Evolutionary conservation across 2,329 filamentous ascomycete species (phyloP).

Genomic region (Ophiostoma pallidulum): DNA sequence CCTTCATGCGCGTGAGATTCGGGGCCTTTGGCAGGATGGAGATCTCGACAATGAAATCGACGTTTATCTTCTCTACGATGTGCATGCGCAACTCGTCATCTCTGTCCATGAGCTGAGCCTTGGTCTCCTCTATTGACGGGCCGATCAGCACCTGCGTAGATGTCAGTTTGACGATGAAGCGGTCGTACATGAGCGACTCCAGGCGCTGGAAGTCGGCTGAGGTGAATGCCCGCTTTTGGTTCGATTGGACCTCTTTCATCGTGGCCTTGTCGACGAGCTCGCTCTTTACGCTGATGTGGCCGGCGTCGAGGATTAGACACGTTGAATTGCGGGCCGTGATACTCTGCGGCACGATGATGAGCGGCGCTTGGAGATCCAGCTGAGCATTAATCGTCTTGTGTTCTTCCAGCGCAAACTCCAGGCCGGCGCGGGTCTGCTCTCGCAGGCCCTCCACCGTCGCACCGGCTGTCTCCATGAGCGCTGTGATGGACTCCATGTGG

Average conservation of each 20-base stretch:
- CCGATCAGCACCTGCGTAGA: constrained; percentile 95
- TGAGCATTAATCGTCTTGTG: constrained; percentile 98
- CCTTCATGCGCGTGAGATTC: constrained; percentile 81
- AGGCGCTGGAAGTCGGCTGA: constrained; percentile 82
- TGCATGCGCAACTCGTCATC: constrained; percentile 66
- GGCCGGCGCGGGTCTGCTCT: constrained; percentile 87
- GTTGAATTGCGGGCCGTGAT: constrained; percentile 72
- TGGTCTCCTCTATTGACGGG: constrained; percentile 83
- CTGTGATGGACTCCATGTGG: constrained; percentile 97
- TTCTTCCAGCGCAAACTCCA: constrained; percentile 93
- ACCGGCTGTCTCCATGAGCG: constrained; percentile 89
- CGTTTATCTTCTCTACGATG: constrained; percentile 92
- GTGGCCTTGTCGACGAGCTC: constrained; percentile 89
- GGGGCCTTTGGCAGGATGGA: constrained; percentile 96
- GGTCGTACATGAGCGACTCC: constrained; percentile 95
- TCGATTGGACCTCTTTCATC: constrained; percentile 79
- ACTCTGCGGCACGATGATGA: constrained; percentile 93
- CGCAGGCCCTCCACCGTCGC: constrained; percentile 91
- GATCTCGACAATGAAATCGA: constrained; percentile 91
- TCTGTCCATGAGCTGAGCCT: constrained; percentile 63
- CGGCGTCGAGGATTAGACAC: constrained; percentile 90
- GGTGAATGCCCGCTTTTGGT: constrained; percentile 78
- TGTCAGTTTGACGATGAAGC: constrained; percentile 83
- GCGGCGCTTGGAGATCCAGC: constrained; percentile 84
- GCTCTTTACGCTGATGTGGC: constrained; percentile 89